Evolutionary conservation across 768 basidiomycete genomes (phyloP), one percentile per base, ranked within the genome.

Genomic region (Phanerochaete carnosa): DNA sequence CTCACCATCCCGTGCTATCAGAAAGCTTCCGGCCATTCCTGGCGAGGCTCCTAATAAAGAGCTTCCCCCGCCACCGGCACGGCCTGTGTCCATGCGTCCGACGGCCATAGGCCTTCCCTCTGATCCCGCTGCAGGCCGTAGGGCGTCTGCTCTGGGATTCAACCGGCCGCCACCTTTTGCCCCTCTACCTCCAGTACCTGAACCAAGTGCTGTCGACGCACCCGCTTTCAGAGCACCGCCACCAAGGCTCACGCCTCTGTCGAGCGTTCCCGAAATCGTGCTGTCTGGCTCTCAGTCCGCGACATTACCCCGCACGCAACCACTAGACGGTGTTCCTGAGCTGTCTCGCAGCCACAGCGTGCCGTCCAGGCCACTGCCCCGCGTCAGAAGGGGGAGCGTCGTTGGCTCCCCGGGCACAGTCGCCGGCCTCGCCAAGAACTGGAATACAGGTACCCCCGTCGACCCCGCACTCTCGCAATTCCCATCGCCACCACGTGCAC

Each of bases 401-500:
- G 35, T 23, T 16, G 22, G 29, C 6, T 29, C 57, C 3, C 11
- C 13, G 3, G 62, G 58, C 28, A 19, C 51, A 4, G 58, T 63
- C 45, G 57, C 62, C 1, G 54, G 58, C 12, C 19, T 63, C 43
- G 52, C 58, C 9, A 55, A 52, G 23, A 32, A 22, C 16, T 62
- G 29, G 64, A 61, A 19, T 25, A 59, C 22, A 53, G 60, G 32
- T n/a, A 35, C 7, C 29, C 58, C 30, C 54, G 59, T 43, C 43
- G 68, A 13, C 57, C 55, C 74, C 23, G 69, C 74, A 19, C 62
- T 79, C 45, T 64, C 72, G 12, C 69, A 74, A 58, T 77, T 80
- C 67, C 70, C 77, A n/a, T 63, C 47, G 25, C 62, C 65, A 15
- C 66, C 66, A 16, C 61, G 57, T 52, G 67, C 65, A 54, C 61